phyloP scores from a whole-genome alignment of 2,329 filamentous ascomycete genomes.

The Geosmithia morbida region DNA sequence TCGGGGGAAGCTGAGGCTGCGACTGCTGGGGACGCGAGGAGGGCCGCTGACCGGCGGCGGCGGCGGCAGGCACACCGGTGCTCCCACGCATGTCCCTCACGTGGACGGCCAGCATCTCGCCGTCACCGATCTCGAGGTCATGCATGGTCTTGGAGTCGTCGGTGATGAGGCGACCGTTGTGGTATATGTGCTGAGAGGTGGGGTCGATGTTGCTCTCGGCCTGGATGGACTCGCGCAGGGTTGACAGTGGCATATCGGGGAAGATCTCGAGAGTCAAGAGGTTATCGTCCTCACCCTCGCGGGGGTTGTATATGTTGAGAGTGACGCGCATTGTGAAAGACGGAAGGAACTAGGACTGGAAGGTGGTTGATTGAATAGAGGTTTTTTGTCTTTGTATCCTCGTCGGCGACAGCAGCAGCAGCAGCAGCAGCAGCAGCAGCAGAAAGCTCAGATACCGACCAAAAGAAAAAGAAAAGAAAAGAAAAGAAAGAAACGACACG shows the following conservation, averaged over 20 bases:
- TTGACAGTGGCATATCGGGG: conserved; percentile 66
- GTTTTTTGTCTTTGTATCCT: background rate
- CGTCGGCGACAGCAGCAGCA: background rate
- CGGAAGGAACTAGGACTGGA: too few relatives aligned
- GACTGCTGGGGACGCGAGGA: conserved; percentile 6
- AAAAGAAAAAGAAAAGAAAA: background rate
- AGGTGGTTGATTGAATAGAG: too few relatives aligned
- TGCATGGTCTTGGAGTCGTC: conserved; percentile 72
- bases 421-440: background rate
- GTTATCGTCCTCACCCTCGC: conserved; percentile 52
- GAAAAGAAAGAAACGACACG: too few relatives aligned
- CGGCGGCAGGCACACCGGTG: conserved; percentile 19
- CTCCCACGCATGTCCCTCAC: conserved; percentile 46
- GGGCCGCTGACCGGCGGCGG: conserved; percentile 7
- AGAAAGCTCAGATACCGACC: background rate
- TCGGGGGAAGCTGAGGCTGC: conserved; percentile 13
- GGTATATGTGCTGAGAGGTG: conserved; percentile 69
- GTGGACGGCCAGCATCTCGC: conserved; percentile 85
- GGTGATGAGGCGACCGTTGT: conserved; percentile 70
- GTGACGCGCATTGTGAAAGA: conserved; percentile 59
- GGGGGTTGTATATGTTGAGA: conserved; percentile 66
- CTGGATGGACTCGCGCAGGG: conserved; percentile 78
- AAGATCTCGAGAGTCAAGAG: conserved; percentile 73
- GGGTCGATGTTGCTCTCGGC: conserved; percentile 65
- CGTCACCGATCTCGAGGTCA: conserved; percentile 66